phyloP scores from a whole-genome alignment of 257 asterid species.

The Solanum microdontum region DNA sequence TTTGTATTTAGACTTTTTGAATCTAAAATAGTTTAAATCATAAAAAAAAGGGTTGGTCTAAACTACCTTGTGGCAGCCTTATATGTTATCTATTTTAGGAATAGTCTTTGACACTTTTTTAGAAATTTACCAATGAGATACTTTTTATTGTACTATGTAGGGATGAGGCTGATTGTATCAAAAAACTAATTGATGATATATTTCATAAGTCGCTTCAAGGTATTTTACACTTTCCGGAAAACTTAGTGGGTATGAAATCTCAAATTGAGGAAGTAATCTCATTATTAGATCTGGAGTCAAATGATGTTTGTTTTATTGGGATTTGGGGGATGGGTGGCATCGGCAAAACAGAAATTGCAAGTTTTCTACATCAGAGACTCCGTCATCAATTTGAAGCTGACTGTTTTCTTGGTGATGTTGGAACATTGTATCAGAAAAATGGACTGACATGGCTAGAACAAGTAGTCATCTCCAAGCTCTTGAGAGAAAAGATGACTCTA shows the following conservation, averaged over 20 bases:
- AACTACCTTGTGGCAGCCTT: too few species aligned
- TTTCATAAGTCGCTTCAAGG: background rate
- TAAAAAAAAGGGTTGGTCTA: too few species aligned
- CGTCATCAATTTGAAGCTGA: background rate
- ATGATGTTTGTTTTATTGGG: background rate
- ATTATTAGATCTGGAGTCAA: background rate
- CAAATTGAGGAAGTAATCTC: background rate
- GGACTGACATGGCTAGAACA: background rate
- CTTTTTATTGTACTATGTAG: background rate
- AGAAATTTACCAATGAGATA: background rate
- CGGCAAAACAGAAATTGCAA: background rate
- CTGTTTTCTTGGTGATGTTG: constrained; percentile 1
- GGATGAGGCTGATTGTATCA: background rate
- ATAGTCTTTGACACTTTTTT: too few species aligned
- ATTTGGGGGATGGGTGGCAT: background rate
- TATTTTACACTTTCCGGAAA: background rate
- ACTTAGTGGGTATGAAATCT: background rate
- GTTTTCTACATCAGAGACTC: background rate
- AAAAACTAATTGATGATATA: background rate
- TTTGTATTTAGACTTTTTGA: too few species aligned
- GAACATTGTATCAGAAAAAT: background rate
- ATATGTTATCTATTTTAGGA: too few species aligned
- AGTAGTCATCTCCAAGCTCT: background rate
- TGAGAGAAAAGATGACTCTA: background rate
- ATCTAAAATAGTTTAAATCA: too few species aligned